These are phyloP conservation scores for Musa schizocarpa DNA, from an alignment of 176 grass and related monocot genomes.

Conservation along the genomic window DNA sequence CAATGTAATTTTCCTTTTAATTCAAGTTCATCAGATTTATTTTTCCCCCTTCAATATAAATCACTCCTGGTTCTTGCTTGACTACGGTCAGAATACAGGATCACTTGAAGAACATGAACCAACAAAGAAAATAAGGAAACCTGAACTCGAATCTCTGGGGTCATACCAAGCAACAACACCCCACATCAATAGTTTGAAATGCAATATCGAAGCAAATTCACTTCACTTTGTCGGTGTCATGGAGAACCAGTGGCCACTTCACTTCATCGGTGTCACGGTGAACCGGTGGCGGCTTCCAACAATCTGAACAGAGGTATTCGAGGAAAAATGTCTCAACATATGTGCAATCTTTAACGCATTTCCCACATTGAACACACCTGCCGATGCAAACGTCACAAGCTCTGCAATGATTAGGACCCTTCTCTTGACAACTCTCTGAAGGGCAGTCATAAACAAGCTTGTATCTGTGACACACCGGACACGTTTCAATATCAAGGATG, in stretches of 20 bases:
- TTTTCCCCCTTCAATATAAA: not conserved
- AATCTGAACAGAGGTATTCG: constrained; percentile 41
- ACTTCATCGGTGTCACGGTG: not conserved
- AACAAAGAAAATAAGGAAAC: not conserved
- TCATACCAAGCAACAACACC: not conserved
- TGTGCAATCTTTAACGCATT: constrained; percentile 42
- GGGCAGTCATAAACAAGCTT: constrained; percentile 82
- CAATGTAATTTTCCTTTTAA: too few relatives aligned
- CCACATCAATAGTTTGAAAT: not conserved
- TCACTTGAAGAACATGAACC: not conserved
- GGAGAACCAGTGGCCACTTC: not conserved
- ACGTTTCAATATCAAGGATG: constrained; percentile 73
- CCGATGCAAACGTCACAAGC: constrained; percentile 64
- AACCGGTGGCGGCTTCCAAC: constrained; percentile 19
- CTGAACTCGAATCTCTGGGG: not conserved
- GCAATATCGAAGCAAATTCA: not conserved
- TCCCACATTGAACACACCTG: constrained; percentile 64
- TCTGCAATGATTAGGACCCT: constrained; percentile 36
- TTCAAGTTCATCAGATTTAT: too few relatives aligned
- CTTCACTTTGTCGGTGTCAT: not conserved
- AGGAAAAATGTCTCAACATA: constrained; percentile 70
- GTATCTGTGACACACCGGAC: constrained; percentile 59
- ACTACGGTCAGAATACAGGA: not conserved
- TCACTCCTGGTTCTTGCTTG: not conserved
- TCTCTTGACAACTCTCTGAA: constrained; percentile 36